These are phyloP conservation scores for Moesziomyces antarcticus DNA, from an alignment of 1,284 basidiomycete genomes.

Conservation along the genomic window DNA sequence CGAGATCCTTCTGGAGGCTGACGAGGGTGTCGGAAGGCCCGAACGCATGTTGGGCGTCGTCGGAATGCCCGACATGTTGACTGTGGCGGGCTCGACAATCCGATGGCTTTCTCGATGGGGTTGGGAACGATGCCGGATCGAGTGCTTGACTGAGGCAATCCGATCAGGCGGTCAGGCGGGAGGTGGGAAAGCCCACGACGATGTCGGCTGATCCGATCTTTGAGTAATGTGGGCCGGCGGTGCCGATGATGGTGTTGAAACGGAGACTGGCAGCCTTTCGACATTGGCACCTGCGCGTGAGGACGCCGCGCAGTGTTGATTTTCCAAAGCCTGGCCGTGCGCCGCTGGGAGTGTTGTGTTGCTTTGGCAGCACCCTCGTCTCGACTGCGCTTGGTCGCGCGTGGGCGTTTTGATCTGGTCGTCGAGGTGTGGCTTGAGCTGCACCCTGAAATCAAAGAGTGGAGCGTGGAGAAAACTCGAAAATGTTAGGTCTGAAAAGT, in stretches of 20 bases:
- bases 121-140: not conserved
- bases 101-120: not conserved
- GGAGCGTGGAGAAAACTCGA: not conserved
- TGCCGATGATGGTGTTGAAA: not conserved
- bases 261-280: not conserved
- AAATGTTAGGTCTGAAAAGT: not conserved
- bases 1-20: slow-evolving; percentile 13
- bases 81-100: slow-evolving; percentile 3
- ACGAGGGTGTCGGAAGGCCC: slow-evolving; percentile 43
- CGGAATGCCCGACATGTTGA: slow-evolving; percentile 42
- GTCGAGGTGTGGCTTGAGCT: not conserved
- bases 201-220: not conserved
- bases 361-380: not conserved
- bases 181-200: too few relatives aligned
- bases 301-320: not conserved
- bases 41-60: slow-evolving; percentile 49
- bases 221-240: not conserved
- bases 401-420: too few relatives aligned
- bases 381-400: not conserved
- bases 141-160: not conserved
- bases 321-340: not conserved
- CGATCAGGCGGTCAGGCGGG: not conserved
- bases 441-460: not conserved
- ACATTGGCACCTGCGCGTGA: not conserved
- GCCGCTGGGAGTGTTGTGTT: not conserved